A percentile compares a stretch with the other conserved stretches of the same genome.
These are phyloP conservation scores for Hyaloscypha variabilis DNA, from an alignment of 495 filamentous ascomycete species.

Conservation along the genomic window DNA sequence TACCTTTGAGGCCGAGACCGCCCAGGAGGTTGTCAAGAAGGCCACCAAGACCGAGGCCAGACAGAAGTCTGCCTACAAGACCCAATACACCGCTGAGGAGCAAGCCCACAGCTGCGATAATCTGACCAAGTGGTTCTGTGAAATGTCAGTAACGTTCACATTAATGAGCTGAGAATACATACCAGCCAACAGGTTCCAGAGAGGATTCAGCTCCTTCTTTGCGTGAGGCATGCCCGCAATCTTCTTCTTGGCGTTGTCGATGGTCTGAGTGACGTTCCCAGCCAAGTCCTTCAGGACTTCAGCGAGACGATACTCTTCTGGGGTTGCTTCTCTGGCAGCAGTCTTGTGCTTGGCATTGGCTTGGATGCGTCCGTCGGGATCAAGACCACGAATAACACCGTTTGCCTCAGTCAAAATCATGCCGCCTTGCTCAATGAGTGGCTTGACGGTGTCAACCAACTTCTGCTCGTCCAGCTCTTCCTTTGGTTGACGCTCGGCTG, in stretches of 20 bases:
- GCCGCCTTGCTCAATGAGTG: slow-evolving; percentile 82
- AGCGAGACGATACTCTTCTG: slow-evolving; percentile 84
- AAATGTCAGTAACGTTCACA: background rate
- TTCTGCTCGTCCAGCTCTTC: slow-evolving; percentile 92
- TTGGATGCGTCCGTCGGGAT: slow-evolving; percentile 84
- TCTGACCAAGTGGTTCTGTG: slow-evolving; percentile 83
- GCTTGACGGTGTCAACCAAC: slow-evolving; percentile 82
- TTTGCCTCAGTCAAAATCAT: slow-evolving; percentile 86
- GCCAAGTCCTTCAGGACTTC: slow-evolving; percentile 79
- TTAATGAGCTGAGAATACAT: background rate
- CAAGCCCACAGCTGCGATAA: slow-evolving; percentile 87
- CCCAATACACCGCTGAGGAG: slow-evolving; percentile 80
- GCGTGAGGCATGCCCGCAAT: slow-evolving; percentile 91
- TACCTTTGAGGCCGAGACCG: slow-evolving; percentile 76
- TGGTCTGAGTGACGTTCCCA: slow-evolving; percentile 66
- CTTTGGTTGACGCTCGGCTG: slow-evolving; percentile 79
- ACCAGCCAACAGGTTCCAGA: slow-evolving; percentile 73
- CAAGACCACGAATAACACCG: slow-evolving; percentile 85
- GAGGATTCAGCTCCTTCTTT: slow-evolving; percentile 90
- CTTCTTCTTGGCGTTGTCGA: slow-evolving; percentile 83
- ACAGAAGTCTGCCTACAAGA: slow-evolving; percentile 79
- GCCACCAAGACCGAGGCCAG: slow-evolving; percentile 75
- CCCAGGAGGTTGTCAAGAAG: slow-evolving; percentile 78
- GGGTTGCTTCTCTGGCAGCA: slow-evolving; percentile 77
- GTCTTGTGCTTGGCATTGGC: slow-evolving; percentile 85